These are phyloP conservation scores for Picocystis salinarum DNA, from an alignment of 139 green algal genomes.

Conservation along the genomic window DNA sequence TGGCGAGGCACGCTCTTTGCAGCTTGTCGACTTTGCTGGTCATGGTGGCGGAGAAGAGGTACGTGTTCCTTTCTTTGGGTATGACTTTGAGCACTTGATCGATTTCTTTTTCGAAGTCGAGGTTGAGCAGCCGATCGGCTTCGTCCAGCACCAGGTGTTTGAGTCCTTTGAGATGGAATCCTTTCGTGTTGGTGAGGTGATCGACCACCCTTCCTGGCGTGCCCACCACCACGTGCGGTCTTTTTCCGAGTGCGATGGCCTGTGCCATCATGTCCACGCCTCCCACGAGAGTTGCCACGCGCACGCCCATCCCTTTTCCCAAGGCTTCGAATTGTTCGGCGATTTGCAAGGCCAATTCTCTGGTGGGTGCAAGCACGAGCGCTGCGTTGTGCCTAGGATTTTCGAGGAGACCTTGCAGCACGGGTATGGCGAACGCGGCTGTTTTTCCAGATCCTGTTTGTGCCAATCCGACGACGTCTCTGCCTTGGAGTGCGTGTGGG, in stretches of 20 bases:
- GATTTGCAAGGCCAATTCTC: slow-evolving; percentile 97
- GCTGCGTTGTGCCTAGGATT: too few species aligned
- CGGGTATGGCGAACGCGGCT: background rate
- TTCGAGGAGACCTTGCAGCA: background rate
- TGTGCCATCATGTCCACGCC: slow-evolving; percentile 97
- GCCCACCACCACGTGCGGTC: slow-evolving; percentile 80
- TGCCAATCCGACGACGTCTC: slow-evolving; percentile 92
- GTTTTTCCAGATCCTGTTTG: slow-evolving; percentile 97
- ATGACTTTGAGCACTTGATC: slow-evolving; percentile 88
- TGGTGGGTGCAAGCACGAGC: slow-evolving; percentile 69
- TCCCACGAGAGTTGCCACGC: slow-evolving; percentile 64
- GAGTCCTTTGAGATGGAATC: slow-evolving; percentile 66
- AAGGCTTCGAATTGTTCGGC: slow-evolving; percentile 93
- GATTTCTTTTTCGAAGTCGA: slow-evolving; percentile 99
- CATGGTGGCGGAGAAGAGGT: slow-evolving; percentile 98
- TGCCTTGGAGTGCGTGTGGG: slow-evolving; percentile 24
- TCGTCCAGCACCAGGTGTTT: slow-evolving; percentile 90
- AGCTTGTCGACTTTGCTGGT: slow-evolving; percentile 97
- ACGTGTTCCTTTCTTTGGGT: slow-evolving; percentile 59
- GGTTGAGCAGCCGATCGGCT: slow-evolving; percentile 95
- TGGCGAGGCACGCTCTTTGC: slow-evolving; percentile 79
- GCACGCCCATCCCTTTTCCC: slow-evolving; percentile 66
- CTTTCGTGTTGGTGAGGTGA: slow-evolving; percentile 98
- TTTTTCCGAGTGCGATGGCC: slow-evolving; percentile 68
- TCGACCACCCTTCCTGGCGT: slow-evolving; percentile 92